These are phyloP conservation scores for Fusarium sambucinum DNA, from an alignment of 2,329 filamentous ascomycete genomes.

Conservation along the genomic window DNA sequence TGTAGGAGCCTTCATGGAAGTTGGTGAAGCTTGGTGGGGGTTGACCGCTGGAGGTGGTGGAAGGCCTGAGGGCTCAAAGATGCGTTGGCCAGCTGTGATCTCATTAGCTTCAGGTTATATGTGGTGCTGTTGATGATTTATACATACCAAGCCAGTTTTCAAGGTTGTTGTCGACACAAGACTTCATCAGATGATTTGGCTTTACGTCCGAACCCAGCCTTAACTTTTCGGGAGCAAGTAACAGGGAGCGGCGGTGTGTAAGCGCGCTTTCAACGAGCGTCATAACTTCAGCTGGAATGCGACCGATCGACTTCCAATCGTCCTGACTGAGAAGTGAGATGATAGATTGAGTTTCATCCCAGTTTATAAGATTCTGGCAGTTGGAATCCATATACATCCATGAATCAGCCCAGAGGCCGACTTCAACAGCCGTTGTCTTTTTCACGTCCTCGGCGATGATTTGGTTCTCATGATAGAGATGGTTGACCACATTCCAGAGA, in stretches of 20 bases:
- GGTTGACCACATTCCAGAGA: constrained; percentile 60
- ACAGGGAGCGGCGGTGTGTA: constrained; percentile 48
- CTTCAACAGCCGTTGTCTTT: constrained; percentile 45
- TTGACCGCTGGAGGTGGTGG: constrained; percentile 44
- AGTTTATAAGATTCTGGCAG: constrained; percentile 49
- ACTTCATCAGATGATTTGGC: constrained; percentile 47
- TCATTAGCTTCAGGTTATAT: constrained; percentile 26
- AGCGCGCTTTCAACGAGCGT: constrained; percentile 52
- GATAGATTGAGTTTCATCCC: constrained; percentile 47
- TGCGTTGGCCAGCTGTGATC: constrained; percentile 47
- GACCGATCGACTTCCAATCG: constrained; percentile 49
- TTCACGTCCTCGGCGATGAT: constrained; percentile 48
- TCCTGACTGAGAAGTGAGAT: constrained; percentile 45
- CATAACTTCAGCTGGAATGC: constrained; percentile 44
- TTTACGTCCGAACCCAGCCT: constrained; percentile 22
- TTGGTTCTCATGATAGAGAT: constrained; percentile 57
- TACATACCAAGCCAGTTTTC: constrained; percentile 56
- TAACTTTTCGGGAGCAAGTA: constrained; percentile 38
- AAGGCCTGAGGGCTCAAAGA: constrained; percentile 48
- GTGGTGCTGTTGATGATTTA: not conserved
- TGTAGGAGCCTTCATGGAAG: constrained; percentile 29
- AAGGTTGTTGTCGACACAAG: constrained; percentile 44
- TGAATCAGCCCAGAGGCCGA: constrained; percentile 54
- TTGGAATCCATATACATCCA: constrained; percentile 53
- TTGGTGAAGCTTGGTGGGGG: constrained; percentile 41